Evolutionary conservation across 2,329 filamentous ascomycete species (phyloP).

Genomic region (Epicoccum sorghinum): DNA sequence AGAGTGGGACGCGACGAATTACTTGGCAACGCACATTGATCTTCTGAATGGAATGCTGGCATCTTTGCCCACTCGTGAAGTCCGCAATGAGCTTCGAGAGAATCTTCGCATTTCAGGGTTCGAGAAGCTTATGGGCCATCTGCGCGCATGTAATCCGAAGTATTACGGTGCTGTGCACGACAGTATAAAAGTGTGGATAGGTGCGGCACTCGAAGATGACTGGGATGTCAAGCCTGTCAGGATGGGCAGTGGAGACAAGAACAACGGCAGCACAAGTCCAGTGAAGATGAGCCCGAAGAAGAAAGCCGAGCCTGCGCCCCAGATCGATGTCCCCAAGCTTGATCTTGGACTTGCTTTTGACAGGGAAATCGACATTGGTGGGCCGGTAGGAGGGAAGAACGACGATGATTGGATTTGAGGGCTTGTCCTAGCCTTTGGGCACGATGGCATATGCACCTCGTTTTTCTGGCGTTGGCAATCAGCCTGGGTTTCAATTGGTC

Average conservation of each 20-base stretch:
- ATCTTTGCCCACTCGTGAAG: conserved; percentile 70
- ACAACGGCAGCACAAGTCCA: conserved; percentile 41
- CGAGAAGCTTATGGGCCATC: conserved; percentile 83
- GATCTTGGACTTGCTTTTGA: conserved; percentile 43
- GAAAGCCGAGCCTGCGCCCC: conserved; percentile 44
- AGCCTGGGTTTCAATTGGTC: background rate
- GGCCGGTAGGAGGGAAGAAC: conserved; percentile 20
- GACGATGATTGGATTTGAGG: conserved; percentile 45
- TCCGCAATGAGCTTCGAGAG: conserved; percentile 78
- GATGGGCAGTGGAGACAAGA: conserved; percentile 63
- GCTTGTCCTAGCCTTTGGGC: background rate
- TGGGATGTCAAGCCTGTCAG: conserved; percentile 86
- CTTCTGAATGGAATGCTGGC: conserved; percentile 90
- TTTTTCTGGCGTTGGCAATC: background rate
- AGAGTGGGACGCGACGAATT: conserved; percentile 98
- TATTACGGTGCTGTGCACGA: conserved; percentile 94
- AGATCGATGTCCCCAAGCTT: conserved; percentile 48
- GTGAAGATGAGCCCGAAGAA: conserved; percentile 51
- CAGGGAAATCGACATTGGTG: conserved; percentile 32
- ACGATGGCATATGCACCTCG: background rate
- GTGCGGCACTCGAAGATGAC: conserved; percentile 82
- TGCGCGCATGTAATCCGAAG: conserved; percentile 95
- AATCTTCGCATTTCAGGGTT: conserved; percentile 84
- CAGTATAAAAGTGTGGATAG: conserved; percentile 86
- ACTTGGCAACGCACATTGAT: conserved; percentile 89